Percentiles rank a stretch among this genome's conserved stretches.
These are phyloP conservation scores for Monilinia fructigena DNA, from an alignment of 2,329 filamentous ascomycete species.

Conservation along the genomic window DNA sequence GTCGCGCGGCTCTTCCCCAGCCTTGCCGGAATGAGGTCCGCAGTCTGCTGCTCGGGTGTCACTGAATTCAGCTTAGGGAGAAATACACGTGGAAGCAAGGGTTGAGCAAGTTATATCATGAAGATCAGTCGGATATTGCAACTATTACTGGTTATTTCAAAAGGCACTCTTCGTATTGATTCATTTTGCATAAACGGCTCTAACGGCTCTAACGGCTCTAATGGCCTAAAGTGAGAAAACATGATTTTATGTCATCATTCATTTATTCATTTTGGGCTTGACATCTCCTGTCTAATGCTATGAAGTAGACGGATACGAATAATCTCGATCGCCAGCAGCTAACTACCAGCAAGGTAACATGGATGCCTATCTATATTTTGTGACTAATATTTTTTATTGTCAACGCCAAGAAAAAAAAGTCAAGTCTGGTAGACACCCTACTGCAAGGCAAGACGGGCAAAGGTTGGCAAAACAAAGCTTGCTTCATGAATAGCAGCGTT, in stretches of 20 bases:
- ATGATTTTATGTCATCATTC: constrained; percentile 6
- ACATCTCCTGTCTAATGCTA: neutral
- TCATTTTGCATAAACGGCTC: neutral
- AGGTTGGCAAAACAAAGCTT: constrained; percentile 88
- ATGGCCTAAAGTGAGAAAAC: neutral
- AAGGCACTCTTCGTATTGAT: neutral
- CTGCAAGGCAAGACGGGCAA: constrained; percentile 75
- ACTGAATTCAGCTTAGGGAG: neutral
- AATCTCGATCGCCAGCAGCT: neutral
- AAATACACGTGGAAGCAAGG: neutral
- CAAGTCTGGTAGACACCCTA: constrained; percentile 39
- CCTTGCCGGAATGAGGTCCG: neutral
- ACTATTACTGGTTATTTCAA: neutral
- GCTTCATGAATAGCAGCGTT: constrained; percentile 96
- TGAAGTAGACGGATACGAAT: neutral
- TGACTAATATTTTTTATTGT: neutral
- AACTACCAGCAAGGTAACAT: neutral
- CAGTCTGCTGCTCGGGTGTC: too few relatives aligned
- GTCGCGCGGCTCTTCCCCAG: neutral
- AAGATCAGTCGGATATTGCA: constrained; percentile 11
- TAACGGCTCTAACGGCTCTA: neutral
- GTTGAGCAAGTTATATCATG: constrained; percentile 2
- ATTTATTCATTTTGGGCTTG: constrained; percentile 2
- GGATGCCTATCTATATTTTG: neutral
- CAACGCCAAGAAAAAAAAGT: constrained; percentile 5